These are phyloP conservation scores for Microcos paniculata DNA, from an alignment of 345 rosid genomes.

Conservation along the genomic window DNA sequence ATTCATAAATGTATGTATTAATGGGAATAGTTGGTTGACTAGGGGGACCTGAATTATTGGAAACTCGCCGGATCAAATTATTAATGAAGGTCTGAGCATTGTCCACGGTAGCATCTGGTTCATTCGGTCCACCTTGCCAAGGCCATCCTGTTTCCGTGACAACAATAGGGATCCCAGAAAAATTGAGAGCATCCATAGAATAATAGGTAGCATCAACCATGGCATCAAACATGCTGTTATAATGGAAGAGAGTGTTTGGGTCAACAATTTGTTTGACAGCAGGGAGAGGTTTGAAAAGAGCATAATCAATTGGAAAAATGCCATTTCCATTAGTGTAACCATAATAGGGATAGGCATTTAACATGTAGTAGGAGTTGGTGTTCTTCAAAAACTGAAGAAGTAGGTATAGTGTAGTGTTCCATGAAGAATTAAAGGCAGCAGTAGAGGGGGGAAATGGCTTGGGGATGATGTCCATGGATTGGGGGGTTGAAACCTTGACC, in stretches of 20 bases:
- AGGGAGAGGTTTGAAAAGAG: constrained; percentile 70
- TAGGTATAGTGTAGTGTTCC: constrained; percentile 76
- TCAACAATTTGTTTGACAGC: constrained; percentile 94
- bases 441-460: constrained; percentile 94
- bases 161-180: constrained; percentile 69
- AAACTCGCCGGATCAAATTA: constrained; percentile 71
- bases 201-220: constrained; percentile 98
- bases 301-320: constrained; percentile 87
- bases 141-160: constrained; percentile 99
- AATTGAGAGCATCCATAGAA: constrained; percentile 67
- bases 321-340: constrained; percentile 85
- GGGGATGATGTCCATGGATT: constrained; percentile 80
- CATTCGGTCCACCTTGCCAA: constrained; percentile 71
- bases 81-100: constrained; percentile 77
- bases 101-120: constrained; percentile 68
- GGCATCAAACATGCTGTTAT: constrained; percentile 95
- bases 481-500: constrained; percentile 84
- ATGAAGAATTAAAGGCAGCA: constrained; percentile 70
- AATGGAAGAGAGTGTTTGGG: constrained; percentile 89
- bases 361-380: constrained; percentile 81
- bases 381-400: constrained; percentile 90
- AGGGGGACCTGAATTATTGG: constrained; percentile 90
- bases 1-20: constrained; percentile 80
- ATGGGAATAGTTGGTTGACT: constrained; percentile 67
- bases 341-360: constrained; percentile 92